Conservation (phyloP, 2,329 filamentous ascomycete genomes). For the Sarocladium brachiariae region DNA sequence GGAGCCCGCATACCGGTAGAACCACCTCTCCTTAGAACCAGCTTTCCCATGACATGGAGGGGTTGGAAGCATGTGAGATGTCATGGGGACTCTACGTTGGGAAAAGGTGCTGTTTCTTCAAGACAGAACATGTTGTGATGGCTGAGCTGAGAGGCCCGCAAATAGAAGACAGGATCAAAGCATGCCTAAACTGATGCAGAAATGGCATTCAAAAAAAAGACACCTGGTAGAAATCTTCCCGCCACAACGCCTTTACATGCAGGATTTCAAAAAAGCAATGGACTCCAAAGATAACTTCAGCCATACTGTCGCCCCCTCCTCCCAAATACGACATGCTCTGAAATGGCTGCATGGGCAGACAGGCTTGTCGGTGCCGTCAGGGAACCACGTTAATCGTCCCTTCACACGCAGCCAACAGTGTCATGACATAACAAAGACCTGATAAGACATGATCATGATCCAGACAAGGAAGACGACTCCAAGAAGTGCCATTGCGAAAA, state of each 20-base stretch:
- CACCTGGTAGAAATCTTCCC: not conserved
- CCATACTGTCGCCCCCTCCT: too few species aligned
- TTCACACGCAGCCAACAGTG: not conserved
- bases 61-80: not conserved
- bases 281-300: too few species aligned
- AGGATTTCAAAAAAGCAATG: not conserved
- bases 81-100: too few species aligned
- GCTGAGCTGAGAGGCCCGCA: too few species aligned
- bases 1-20: not conserved
- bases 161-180: not conserved
- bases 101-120: too few species aligned
- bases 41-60: too few species aligned
- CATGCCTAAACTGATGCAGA: not conserved
- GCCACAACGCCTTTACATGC: slow-evolving; percentile 3
- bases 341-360: not conserved
- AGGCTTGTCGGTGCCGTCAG: too few species aligned
- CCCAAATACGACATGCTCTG: too few species aligned
- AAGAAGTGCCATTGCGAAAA: slow-evolving; percentile 56
- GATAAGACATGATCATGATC: slow-evolving; percentile 62
- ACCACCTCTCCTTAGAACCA: too few species aligned
- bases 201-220: not conserved
- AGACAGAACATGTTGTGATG: too few species aligned
- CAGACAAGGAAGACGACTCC: slow-evolving; percentile 56
- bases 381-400: not conserved
- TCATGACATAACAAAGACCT: slow-evolving; percentile 48